Percentiles rank a stretch among this genome's conserved stretches.
phyloP scores from a whole-genome alignment of 192 early-diverging fungal species.

The Coemansia sp. region DNA sequence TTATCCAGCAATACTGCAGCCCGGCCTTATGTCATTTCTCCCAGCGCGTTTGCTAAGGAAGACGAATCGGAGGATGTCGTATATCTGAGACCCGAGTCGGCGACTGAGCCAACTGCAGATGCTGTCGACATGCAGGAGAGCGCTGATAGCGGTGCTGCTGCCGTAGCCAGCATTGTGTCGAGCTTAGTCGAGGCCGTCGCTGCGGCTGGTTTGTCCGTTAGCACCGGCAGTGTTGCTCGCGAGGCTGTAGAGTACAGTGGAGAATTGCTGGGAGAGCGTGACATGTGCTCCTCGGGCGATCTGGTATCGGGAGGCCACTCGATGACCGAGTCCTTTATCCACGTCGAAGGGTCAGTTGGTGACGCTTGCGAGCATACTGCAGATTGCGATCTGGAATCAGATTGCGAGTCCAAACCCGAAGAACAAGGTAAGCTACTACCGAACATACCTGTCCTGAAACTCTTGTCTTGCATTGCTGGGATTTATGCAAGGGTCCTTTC shows the following conservation, averaged over 20 bases:
- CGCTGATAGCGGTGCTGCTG: conserved; percentile 2
- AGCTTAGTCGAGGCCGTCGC: conserved; percentile 9
- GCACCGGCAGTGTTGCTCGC: not conserved
- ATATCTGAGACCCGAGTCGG: conserved; percentile 25
- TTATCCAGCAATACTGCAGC: not conserved
- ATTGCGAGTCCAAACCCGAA: not conserved
- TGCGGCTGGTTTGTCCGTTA: not conserved
- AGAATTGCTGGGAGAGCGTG: conserved; percentile 6
- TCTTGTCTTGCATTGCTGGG: no score
- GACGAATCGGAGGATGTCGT: conserved; percentile 14
- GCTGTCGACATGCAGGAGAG: not conserved
- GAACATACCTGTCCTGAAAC: not conserved
- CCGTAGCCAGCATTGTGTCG: not conserved
- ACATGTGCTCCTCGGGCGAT: not conserved
- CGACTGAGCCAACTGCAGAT: not conserved
- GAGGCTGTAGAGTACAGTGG: conserved; percentile 1
- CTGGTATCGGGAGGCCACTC: conserved; percentile 9
- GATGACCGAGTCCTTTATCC: conserved; percentile 39
- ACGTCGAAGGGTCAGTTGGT: conserved; percentile 15
- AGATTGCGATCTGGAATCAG: not conserved
- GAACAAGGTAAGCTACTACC: conserved; percentile 3
- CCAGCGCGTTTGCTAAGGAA: conserved; percentile 31
- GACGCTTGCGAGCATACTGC: conserved; percentile 1
- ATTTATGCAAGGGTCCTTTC: no score
- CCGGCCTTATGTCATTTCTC: conserved; percentile 36